These are phyloP conservation scores for Fraxinus velutina DNA, from an alignment of 305 asterid species.

Conservation along the genomic window DNA sequence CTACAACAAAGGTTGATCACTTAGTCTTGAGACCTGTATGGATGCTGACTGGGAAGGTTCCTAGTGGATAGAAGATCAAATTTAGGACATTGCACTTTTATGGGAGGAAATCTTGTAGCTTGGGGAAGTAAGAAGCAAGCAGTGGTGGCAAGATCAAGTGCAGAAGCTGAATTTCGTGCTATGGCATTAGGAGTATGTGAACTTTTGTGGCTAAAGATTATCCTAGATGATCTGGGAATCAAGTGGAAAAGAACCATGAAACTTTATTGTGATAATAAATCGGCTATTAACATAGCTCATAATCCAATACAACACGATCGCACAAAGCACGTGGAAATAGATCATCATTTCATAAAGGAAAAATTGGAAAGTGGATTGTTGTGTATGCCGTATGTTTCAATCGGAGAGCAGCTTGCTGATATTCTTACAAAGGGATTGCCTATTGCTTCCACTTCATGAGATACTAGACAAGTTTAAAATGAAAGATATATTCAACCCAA, in stretches of 20 bases:
- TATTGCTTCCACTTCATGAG: neutral
- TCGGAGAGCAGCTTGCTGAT: neutral
- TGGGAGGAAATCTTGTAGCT: neutral
- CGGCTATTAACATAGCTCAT: too few species aligned
- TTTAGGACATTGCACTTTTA: neutral
- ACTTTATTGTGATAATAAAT: neutral
- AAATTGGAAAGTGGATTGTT: neutral
- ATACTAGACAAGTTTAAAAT: neutral
- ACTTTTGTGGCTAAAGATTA: neutral
- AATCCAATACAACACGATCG: neutral
- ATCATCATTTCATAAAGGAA: neutral
- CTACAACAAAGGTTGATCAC: neutral
- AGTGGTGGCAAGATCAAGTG: neutral
- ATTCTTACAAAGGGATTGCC: neutral
- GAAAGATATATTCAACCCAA: neutral
- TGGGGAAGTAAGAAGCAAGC: neutral
- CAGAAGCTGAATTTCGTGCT: neutral
- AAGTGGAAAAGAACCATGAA: neutral
- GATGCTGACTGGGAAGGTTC: neutral
- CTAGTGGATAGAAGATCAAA: neutral
- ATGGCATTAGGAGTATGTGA: neutral
- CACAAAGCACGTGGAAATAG: neutral
- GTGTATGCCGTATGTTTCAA: too few species aligned
- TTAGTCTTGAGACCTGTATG: neutral
- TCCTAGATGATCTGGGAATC: neutral